phyloP scores from a whole-genome alignment of 257 asterid genomes.

The Salvia hispanica region DNA sequence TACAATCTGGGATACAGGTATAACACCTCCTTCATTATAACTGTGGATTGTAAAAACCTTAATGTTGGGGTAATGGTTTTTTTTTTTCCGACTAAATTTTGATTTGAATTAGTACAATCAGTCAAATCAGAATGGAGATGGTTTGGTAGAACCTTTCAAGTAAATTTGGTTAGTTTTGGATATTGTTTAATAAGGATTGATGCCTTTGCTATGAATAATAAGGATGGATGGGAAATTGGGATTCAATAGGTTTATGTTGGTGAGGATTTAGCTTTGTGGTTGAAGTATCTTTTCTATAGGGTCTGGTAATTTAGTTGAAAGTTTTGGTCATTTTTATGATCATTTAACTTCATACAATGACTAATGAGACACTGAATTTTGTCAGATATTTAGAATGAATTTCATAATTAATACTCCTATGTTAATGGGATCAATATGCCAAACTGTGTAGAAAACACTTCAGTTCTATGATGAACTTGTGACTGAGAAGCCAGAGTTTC shows the following conservation, averaged over 20 bases:
- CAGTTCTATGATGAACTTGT: not conserved
- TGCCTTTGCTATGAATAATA: not conserved
- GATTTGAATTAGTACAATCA: not conserved
- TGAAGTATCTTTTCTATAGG: not conserved
- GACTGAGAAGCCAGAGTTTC: not conserved
- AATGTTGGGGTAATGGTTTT: not conserved
- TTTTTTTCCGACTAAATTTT: not conserved
- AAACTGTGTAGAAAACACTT: not conserved
- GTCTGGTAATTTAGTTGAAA: not conserved
- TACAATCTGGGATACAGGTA: constrained; percentile 97
- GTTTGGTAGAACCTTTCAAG: not conserved
- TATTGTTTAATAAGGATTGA: not conserved
- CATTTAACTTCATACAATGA: not conserved
- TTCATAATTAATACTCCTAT: not conserved
- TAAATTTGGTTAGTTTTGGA: not conserved
- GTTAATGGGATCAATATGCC: not conserved
- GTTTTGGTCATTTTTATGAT: not conserved
- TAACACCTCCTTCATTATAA: not conserved
- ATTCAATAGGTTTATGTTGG: not conserved
- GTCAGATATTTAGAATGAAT: not conserved
- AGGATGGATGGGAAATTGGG: not conserved
- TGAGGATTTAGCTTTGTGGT: not conserved
- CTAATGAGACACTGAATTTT: not conserved
- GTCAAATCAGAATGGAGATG: not conserved
- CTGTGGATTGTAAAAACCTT: not conserved